Evolutionary conservation across 441 rosid species (phyloP).

Genomic region (Euphorbia celastroides): DNA sequence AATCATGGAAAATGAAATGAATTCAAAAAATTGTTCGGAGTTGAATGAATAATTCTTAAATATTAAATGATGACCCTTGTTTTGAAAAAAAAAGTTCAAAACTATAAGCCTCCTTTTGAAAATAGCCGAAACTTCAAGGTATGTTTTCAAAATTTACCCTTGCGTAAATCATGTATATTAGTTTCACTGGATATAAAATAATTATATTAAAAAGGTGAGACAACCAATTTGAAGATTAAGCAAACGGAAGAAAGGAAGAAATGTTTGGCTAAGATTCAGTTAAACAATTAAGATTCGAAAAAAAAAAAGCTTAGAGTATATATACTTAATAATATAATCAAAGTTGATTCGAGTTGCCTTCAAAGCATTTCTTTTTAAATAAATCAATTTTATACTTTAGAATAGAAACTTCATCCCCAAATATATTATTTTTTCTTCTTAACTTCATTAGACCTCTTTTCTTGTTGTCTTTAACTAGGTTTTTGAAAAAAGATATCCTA

Average conservation of each 20-base stretch:
- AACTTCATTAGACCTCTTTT: neutral
- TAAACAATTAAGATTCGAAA: neutral
- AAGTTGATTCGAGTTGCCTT: conserved; percentile 4
- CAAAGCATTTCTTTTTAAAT: neutral
- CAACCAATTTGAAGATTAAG: neutral
- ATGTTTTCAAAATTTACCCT: too few species aligned
- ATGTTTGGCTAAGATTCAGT: neutral
- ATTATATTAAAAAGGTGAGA: too few species aligned
- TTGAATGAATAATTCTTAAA: too few species aligned
- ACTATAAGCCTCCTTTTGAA: too few species aligned
- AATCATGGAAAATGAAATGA: too few species aligned
- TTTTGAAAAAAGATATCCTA: neutral
- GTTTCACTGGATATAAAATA: too few species aligned
- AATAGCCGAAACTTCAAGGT: too few species aligned
- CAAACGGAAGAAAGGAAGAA: neutral
- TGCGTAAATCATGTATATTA: too few species aligned
- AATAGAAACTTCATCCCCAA: conserved; percentile 13
- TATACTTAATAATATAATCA: neutral
- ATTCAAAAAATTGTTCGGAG: too few species aligned
- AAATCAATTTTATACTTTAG: conserved; percentile 10
- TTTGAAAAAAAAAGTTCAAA: too few species aligned
- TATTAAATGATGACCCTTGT: too few species aligned
- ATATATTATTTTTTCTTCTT: neutral
- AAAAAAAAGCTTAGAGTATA: neutral
- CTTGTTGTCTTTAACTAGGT: neutral